Conservation (phyloP, 2,329 filamentous ascomycete species). For the Nigrospora oryzae region DNA sequence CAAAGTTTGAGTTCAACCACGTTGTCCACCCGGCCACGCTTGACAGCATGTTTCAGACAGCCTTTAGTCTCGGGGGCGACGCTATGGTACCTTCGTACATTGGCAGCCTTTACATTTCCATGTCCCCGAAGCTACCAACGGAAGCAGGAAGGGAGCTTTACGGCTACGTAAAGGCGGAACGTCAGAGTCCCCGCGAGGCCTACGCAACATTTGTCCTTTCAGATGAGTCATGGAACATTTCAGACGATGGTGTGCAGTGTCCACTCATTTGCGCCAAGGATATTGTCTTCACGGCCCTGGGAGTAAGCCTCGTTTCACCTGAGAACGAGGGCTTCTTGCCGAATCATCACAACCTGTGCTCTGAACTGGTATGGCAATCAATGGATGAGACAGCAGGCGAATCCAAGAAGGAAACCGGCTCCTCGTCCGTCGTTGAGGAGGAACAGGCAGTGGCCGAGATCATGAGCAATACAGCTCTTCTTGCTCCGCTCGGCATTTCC, state of each 20-base stretch:
- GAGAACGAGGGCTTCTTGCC: constrained; percentile 30
- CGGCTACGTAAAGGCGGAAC: constrained; percentile 30
- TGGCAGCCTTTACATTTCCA: constrained; percentile 36
- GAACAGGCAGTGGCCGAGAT: background rate
- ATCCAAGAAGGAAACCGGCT: background rate
- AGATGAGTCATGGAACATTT: constrained; percentile 16
- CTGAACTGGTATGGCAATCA: constrained; percentile 35
- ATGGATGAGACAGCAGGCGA: background rate
- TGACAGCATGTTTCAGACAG: constrained; percentile 46
- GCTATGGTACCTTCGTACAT: constrained; percentile 42
- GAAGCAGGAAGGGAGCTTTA: constrained; percentile 24
- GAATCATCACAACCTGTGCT: constrained; percentile 39
- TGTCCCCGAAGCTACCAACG: constrained; percentile 18
- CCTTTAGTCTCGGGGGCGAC: constrained; percentile 33
- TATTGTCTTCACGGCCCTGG: constrained; percentile 31
- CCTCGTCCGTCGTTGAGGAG: too few species aligned
- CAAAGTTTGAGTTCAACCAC: constrained; percentile 42
- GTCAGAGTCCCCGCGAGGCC: constrained; percentile 27
- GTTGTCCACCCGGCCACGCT: constrained; percentile 50
- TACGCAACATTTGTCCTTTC: constrained; percentile 35
- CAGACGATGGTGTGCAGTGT: background rate
- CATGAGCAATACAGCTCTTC: background rate
- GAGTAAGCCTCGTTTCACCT: constrained; percentile 9
- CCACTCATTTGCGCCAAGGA: constrained; percentile 35
- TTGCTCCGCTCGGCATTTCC: background rate